Evolutionary conservation across 192 early-diverging fungal species (phyloP), one percentile per base, ranked within the genome.

Genomic region (Coemansia javaensis): DNA sequence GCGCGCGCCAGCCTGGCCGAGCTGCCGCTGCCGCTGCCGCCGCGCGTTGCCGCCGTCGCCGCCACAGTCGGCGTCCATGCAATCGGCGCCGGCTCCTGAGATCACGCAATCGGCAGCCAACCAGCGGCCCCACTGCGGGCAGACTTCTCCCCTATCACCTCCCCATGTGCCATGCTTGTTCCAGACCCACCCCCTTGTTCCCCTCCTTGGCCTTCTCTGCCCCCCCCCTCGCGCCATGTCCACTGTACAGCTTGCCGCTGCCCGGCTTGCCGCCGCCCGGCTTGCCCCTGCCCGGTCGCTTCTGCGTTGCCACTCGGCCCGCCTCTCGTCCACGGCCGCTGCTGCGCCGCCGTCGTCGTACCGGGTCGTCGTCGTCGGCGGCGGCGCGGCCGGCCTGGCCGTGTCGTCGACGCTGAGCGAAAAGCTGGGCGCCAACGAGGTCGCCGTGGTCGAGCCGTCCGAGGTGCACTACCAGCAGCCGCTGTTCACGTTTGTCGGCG

Each of bases 401-500:
- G 88, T 90, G 35, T 82, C 88, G 11, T 81, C 86, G 25, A 85
- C 85, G 7, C 54, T 90, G 8, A 65, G 85, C 9, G 50, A 79
- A 33, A 56, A 75, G 23, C 77, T 86, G n/a, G 82, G 83, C 47
- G 69, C 76, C 45, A 66, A 76, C 32, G 66, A 81, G 20, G 82
- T 90, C 6, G 85, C 86, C n/a, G 77, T 90, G 27, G 68, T 90
- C 39, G 88, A 90, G 40, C 86, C 88, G 20, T 80, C 88, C 0
- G 53, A 51, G 33, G 69, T 66, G 3, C 87, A 89, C 72, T 85
- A 87, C 63, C 89, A 91, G 64, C 90, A 93, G 79, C 90, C 90
- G 27, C 56, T 93, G 40, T 93, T 88, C 79, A 93, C 90, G 12
- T 89, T 89, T 82, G 90, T 93, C 32, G 90, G 90, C 31, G 85